Evolutionary conservation across 441 rosid species (phyloP).

Genomic region (Monsonia emarginata): DNA sequence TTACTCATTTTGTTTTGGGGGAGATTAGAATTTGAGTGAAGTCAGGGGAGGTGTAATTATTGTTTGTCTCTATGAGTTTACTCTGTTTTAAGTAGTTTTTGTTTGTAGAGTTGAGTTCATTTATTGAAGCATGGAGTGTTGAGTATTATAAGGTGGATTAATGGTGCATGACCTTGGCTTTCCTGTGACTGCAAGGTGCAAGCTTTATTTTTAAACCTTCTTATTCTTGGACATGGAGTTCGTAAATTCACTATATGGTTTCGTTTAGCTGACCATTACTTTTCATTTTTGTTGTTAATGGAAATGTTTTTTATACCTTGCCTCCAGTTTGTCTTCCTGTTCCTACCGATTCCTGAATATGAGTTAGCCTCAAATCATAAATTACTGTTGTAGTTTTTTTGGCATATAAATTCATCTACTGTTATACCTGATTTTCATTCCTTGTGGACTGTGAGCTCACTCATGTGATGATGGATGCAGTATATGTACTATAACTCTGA

Average conservation of each 20-base stretch:
- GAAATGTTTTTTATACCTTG: background rate
- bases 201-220: background rate
- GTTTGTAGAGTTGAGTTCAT: background rate
- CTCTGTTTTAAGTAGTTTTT: background rate
- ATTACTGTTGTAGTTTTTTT: background rate
- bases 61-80: background rate
- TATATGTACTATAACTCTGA: background rate
- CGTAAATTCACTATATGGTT: background rate
- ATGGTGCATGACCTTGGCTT: background rate
- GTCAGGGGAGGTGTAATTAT: background rate
- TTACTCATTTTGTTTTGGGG: background rate
- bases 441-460: background rate
- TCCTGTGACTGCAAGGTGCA: background rate
- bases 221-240: background rate
- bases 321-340: background rate
- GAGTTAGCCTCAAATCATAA: background rate
- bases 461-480: background rate
- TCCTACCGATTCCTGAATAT: background rate
- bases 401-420: background rate
- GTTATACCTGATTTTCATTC: background rate
- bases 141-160: background rate
- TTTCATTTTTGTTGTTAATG: background rate
- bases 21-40: background rate
- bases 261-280: background rate
- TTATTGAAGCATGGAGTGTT: constrained; percentile 1